Conservation (phyloP, 2,329 filamentous ascomycete genomes). For the Tolypocladium paradoxum region DNA sequence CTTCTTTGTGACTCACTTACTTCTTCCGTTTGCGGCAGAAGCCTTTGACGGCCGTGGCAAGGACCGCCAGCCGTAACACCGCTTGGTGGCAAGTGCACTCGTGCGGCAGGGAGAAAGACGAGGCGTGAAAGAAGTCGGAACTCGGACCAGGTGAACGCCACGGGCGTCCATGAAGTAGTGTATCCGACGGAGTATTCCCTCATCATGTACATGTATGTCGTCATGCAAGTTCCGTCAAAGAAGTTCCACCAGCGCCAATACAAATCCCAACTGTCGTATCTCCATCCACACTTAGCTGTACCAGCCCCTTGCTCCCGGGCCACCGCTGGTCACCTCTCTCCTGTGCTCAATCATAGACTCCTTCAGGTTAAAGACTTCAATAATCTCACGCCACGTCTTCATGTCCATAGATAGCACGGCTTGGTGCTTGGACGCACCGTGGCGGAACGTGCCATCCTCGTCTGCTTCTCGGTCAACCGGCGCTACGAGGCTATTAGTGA, state of each 20-base stretch:
- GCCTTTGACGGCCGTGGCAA: background rate
- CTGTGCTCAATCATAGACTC: constrained; percentile 79
- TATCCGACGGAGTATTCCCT: background rate
- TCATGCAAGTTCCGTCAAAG: background rate
- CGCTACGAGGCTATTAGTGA: constrained; percentile 12
- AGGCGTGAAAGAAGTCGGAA: background rate
- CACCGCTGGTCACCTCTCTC: constrained; percentile 40
- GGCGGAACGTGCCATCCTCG: constrained; percentile 32
- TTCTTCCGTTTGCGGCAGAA: background rate
- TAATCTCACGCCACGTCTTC: constrained; percentile 67
- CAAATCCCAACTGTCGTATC: background rate
- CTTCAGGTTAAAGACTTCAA: constrained; percentile 65
- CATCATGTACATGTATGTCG: background rate
- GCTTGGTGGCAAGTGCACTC: background rate
- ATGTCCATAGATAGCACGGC: constrained; percentile 84
- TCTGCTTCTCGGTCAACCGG: constrained; percentile 30
- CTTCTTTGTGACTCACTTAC: background rate
- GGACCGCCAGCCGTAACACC: background rate
- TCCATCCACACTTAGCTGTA: constrained; percentile 40
- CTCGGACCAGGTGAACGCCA: background rate
- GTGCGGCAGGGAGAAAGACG: background rate
- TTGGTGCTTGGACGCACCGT: constrained; percentile 62
- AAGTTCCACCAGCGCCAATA: background rate
- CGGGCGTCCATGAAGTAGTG: background rate
- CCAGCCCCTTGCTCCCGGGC: constrained; percentile 52